A percentile compares a stretch with the other conserved stretches of the same genome.
These are phyloP conservation scores for Myriosclerotinia scirpicola DNA, from an alignment of 2,329 filamentous ascomycete genomes.

Conservation along the genomic window DNA sequence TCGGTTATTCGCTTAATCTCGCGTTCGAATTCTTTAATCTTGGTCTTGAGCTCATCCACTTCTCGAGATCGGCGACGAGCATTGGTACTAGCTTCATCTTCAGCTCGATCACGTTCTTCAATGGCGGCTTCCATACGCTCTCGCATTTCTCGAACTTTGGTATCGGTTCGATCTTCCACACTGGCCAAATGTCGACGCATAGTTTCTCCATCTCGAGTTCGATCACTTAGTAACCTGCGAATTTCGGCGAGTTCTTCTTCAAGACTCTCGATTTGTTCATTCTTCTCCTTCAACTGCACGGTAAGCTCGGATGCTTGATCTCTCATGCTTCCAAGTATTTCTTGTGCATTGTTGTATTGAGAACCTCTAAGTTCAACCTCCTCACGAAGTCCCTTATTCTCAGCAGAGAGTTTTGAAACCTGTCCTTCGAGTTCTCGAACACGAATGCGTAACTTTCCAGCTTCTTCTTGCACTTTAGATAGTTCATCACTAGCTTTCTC, in stretches of 20 bases:
- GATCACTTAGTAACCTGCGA: constrained; percentile 80
- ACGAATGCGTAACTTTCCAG: constrained; percentile 62
- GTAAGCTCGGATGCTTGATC: constrained; percentile 87
- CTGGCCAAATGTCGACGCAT: constrained; percentile 89
- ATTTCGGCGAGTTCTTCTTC: constrained; percentile 92
- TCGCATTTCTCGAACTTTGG: constrained; percentile 83
- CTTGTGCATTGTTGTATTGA: constrained; percentile 83
- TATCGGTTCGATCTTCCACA: constrained; percentile 78
- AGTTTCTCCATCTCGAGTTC: constrained; percentile 88
- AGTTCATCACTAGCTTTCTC: constrained; percentile 74
- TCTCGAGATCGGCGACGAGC: constrained; percentile 77
- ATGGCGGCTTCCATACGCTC: constrained; percentile 83
- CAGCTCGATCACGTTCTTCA: constrained; percentile 90
- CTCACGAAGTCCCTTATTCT: constrained; percentile 68
- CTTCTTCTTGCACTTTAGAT: constrained; percentile 68
- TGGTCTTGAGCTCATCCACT: constrained; percentile 79
- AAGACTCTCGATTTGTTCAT: constrained; percentile 76
- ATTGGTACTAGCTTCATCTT: constrained; percentile 82
- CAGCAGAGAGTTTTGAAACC: constrained; percentile 63
- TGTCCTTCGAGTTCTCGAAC: constrained; percentile 72
- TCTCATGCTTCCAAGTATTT: constrained; percentile 85
- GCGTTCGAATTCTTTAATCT: constrained; percentile 78
- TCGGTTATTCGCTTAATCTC: constrained; percentile 68
- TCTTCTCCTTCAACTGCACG: constrained; percentile 87
- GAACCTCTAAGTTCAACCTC: constrained; percentile 82